These are phyloP conservation scores for Neolentinus lepideus DNA, from an alignment of 1,284 basidiomycete species.

Conservation along the genomic window DNA sequence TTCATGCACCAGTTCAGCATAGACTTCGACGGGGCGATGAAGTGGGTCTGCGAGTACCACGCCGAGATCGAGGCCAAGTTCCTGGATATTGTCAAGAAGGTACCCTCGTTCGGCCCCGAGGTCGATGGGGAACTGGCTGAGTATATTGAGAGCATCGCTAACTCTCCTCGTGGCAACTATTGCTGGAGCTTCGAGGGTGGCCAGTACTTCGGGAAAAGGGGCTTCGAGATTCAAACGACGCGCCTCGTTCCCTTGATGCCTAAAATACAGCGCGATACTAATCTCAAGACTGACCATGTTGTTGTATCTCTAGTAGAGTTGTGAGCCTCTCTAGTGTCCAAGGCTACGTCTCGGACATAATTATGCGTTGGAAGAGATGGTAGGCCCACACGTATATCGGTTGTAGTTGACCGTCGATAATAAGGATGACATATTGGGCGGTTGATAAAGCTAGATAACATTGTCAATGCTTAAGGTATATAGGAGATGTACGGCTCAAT, in stretches of 20 bases:
- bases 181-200: slow-evolving; percentile 54
- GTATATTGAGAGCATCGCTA: slow-evolving; percentile 44
- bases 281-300: too few species aligned
- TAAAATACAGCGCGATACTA: too few species aligned
- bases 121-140: slow-evolving; percentile 40
- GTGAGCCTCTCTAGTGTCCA: too few species aligned
- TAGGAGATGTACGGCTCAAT: too few species aligned
- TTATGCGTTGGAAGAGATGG: too few species aligned
- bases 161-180: slow-evolving; percentile 53
- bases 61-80: slow-evolving; percentile 40
- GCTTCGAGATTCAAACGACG: neutral
- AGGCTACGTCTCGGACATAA: too few species aligned
- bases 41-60: slow-evolving; percentile 46
- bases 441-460: too few species aligned
- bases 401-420: too few species aligned
- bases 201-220: slow-evolving; percentile 39
- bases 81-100: slow-evolving; percentile 29
- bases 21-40: slow-evolving; percentile 42
- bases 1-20: slow-evolving; percentile 45
- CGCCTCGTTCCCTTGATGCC: neutral
- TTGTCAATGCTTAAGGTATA: too few species aligned
- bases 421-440: too few species aligned
- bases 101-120: slow-evolving; percentile 47
- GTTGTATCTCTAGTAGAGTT: too few species aligned
- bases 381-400: too few species aligned